These are phyloP conservation scores for Schizosaccharomyces japonicus DNA, from an alignment of 805 yeast genomes.

Conservation along the genomic window DNA sequence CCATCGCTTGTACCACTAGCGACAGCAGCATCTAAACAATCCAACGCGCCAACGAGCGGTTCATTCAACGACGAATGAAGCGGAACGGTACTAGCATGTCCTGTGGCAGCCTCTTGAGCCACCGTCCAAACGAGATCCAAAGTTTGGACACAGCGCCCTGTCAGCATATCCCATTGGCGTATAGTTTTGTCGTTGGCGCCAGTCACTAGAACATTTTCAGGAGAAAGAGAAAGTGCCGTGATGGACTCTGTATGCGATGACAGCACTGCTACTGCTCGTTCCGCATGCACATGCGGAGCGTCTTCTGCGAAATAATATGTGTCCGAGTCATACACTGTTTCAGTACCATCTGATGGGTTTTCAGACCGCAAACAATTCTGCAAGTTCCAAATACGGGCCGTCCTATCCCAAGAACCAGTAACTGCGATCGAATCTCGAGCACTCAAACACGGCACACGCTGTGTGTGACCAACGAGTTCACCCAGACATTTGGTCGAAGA, in stretches of 20 bases:
- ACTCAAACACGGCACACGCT: constrained; percentile 36
- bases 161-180: constrained; percentile 48
- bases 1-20: constrained; percentile 67
- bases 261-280: no score
- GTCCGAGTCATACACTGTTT: constrained; percentile 9
- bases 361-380: constrained; percentile 10
- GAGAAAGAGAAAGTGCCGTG: constrained; percentile 34
- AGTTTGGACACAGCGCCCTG: constrained; percentile 46
- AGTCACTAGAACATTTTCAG: constrained; percentile 28
- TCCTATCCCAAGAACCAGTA: constrained; percentile 41
- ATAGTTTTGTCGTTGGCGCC: constrained; percentile 52
- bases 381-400: constrained; percentile 37
- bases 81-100: not conserved
- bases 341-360: not conserved
- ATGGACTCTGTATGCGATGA: constrained; percentile 46
- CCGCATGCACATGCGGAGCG: constrained; percentile 23
- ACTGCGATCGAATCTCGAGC: constrained; percentile 27
- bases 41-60: constrained; percentile 37
- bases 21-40: constrained; percentile 49
- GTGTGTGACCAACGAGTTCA: constrained; percentile 33
- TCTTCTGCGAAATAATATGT: constrained; percentile 13
- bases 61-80: not conserved
- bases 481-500: constrained; percentile 29
- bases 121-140: constrained; percentile 44
- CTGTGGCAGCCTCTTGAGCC: constrained; percentile 12